Evolutionary conservation across 2,329 filamentous ascomycete species (phyloP).

Genomic region (Lasiodiplodia theobromae): DNA sequence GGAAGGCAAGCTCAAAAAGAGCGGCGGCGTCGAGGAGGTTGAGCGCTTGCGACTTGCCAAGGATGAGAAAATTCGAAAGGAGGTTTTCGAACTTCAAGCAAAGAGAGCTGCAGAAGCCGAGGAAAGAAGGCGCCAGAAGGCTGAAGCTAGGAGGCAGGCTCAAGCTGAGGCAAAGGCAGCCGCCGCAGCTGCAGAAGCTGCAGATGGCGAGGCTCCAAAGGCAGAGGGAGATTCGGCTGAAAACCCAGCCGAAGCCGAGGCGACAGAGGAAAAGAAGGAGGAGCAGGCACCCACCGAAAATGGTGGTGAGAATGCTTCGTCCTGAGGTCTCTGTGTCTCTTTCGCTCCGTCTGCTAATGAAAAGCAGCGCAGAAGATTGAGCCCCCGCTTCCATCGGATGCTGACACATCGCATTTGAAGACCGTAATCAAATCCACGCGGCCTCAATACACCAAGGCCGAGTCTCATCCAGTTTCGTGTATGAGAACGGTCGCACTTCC

Average conservation of each 20-base stretch:
- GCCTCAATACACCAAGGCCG: not conserved
- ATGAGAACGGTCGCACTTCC: not conserved
- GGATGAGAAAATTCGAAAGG: conserved; percentile 83
- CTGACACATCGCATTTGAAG: not conserved
- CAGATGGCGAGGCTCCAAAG: conserved; percentile 35
- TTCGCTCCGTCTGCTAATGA: conserved; percentile 23
- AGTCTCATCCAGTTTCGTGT: not conserved
- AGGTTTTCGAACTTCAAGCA: conserved; percentile 67
- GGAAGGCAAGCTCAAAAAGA: conserved; percentile 93
- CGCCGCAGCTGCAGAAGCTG: conserved; percentile 35
- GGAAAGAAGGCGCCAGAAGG: conserved; percentile 43
- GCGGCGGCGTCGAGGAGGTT: conserved; percentile 91
- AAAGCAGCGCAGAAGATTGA: not conserved
- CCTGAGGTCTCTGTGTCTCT: conserved; percentile 9
- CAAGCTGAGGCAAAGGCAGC: conserved; percentile 41
- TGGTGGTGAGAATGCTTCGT: conserved; percentile 27
- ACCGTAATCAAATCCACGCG: not conserved
- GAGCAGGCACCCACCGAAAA: conserved; percentile 30
- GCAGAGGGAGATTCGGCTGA: not conserved
- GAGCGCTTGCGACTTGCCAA: conserved; percentile 84
- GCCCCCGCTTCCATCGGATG: not conserved
- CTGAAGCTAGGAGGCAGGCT: conserved; percentile 33
- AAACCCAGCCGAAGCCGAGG: conserved; percentile 1
- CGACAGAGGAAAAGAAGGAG: conserved; percentile 27
- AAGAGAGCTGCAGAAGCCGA: conserved; percentile 57